Evolutionary conservation across 225 moss, liverwort and hornwort genomes (phyloP).

Genomic region (Thuidium tamariscinum): DNA sequence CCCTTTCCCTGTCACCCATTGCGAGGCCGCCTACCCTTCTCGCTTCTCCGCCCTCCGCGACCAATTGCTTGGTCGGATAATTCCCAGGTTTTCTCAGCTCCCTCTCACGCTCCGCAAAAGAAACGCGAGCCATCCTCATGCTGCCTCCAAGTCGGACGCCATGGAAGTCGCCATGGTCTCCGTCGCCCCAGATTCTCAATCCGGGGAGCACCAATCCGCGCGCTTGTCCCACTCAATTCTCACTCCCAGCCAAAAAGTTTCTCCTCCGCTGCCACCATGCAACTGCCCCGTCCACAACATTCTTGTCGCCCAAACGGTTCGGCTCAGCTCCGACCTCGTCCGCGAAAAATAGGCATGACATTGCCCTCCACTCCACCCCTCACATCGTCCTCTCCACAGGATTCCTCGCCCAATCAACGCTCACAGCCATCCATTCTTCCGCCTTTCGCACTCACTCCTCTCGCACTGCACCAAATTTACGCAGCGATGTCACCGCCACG

Average conservation of each 20-base stretch:
- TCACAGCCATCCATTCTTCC: background rate
- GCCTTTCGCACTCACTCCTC: background rate
- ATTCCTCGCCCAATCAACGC: background rate
- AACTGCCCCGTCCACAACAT: constrained; percentile 4
- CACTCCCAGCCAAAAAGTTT: background rate
- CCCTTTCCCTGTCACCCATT: constrained; percentile 10
- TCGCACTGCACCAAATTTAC: background rate
- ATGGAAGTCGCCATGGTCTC: background rate
- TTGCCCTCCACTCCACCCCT: background rate
- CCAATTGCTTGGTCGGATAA: background rate
- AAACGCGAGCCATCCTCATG: constrained; percentile 25
- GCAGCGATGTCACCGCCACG: background rate
- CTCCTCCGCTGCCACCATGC: background rate
- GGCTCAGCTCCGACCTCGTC: background rate
- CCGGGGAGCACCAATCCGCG: background rate
- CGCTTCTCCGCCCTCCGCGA: constrained; percentile 3
- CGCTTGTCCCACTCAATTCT: constrained; percentile 1
- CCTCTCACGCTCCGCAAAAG: constrained; percentile 18
- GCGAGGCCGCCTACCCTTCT: background rate
- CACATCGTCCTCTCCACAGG: background rate
- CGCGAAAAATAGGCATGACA: background rate
- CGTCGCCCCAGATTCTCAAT: background rate
- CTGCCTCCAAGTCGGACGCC: background rate
- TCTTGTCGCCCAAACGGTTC: background rate
- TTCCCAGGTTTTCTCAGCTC: constrained; percentile 11